These are phyloP conservation scores for Clavariopsis aquatica DNA, from an alignment of 495 filamentous ascomycete genomes.

Conservation along the genomic window DNA sequence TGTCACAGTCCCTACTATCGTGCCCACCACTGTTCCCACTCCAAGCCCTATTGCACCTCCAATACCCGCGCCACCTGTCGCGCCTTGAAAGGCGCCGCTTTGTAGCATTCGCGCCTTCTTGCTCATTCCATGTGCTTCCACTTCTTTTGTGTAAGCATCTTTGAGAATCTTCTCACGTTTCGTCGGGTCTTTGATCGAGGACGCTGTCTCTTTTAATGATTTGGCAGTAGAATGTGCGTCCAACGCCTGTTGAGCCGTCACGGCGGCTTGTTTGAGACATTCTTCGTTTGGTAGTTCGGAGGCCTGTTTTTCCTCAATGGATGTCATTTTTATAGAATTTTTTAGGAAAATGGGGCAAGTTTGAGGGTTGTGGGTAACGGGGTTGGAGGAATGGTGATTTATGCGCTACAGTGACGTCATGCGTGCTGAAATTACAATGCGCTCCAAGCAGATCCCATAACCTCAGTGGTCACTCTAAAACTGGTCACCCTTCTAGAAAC, in stretches of 20 bases:
- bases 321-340: background rate
- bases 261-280: constrained; percentile 25
- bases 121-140: constrained; percentile 29
- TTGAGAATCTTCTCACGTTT: constrained; percentile 27
- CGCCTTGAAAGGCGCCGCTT: constrained; percentile 31
- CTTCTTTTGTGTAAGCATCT: constrained; percentile 28
- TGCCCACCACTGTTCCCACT: constrained; percentile 28
- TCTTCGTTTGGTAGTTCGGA: constrained; percentile 18
- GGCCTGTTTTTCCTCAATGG: background rate
- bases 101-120: constrained; percentile 32
- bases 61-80: constrained; percentile 24
- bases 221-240: constrained; percentile 18
- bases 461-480: too few relatives aligned
- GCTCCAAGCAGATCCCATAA: too few relatives aligned
- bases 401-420: background rate
- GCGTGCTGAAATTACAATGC: too few relatives aligned
- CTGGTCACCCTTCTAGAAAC: too few relatives aligned
- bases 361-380: background rate
- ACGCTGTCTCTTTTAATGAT: constrained; percentile 9
- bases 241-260: constrained; percentile 18
- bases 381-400: background rate
- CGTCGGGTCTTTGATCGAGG: constrained; percentile 25
- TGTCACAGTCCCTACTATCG: constrained; percentile 23
- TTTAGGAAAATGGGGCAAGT: background rate
- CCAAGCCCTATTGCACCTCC: constrained; percentile 21